Base-by-base conservation (phyloP, 148 eudicot species). In the Amaranthus hypochondriacus region DNA sequence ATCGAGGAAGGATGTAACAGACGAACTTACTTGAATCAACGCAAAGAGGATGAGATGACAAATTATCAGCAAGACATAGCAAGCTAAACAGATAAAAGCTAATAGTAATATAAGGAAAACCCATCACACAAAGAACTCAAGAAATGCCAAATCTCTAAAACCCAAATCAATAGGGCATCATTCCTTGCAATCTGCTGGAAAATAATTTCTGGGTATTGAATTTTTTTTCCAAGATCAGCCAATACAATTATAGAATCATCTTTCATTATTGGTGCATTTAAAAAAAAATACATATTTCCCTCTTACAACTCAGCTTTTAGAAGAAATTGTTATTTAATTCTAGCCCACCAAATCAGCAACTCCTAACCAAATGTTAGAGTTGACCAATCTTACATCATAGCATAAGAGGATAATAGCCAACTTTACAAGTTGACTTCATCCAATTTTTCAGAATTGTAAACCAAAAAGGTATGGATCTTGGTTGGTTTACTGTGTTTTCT, bases 11-110 rank as follows among this genome's bases (percentile, higher is more conserved):
- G 39, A 59, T 43, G 65, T 42, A 44, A 55, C 39, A 49, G 52
- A 69, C 14, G 72, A 75, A 72, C 83, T 75, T 63, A 77, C 83
- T 73, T 69, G 79, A 81, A 70, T 71, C 79, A 71, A 58, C 58
- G 61, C 83, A 73, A 9, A 81, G 66, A 68, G 78, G 80, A 69
- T 55, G 79, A 52, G 65, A 78, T 6, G 60, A 54, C 57, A 75
- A 56, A 57, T 63, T 7, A 39, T 69, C 65, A 67, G 69, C 68
- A 68, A 54, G 73, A 68, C 72, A 77, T 67, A 68, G 70, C 66
- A 81, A 50, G 44, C 70, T 62, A 3, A 79, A 51, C 57, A 79
- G 51, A 70, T 48, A 56, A 66, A 74, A 56, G 57, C 75, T 57
- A 21, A 51, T 54, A 11, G 66, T 49, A 79, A 65, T 54, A 28